phyloP scores from a whole-genome alignment of 139 green algal species.

The Volvox reticuliferus region DNA sequence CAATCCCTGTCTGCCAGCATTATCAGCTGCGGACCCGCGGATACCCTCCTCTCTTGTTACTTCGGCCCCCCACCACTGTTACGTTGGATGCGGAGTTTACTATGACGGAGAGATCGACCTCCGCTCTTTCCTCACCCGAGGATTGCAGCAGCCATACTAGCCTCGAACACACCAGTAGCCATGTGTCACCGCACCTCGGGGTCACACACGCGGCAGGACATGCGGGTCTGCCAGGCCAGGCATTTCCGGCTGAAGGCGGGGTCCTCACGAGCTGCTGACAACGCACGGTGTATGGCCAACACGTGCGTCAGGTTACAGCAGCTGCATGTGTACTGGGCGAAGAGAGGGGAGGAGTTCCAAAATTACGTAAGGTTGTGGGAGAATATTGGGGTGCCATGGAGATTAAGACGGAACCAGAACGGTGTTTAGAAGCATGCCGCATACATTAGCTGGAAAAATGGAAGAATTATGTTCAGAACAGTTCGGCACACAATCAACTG shows the following conservation, averaged over 20 bases:
- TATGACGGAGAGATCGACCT: too few species aligned
- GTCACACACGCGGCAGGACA: conserved; percentile 42
- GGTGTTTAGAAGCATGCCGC: not conserved
- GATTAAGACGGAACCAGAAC: not conserved
- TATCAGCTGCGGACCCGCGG: not conserved
- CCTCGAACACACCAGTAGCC: too few species aligned
- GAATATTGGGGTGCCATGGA: not conserved
- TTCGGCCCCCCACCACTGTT: too few species aligned
- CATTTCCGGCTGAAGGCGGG: conserved; percentile 10
- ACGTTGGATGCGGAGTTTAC: too few species aligned
- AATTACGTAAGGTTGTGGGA: not conserved
- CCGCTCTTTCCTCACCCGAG: too few species aligned
- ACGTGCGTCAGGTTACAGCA: conserved; percentile 39
- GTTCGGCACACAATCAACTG: too few species aligned
- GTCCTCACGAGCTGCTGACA: not conserved
- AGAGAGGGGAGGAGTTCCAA: not conserved
- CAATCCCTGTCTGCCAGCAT: not conserved
- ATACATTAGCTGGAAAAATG: not conserved
- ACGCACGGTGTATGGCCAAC: not conserved
- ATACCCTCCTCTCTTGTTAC: too few species aligned
- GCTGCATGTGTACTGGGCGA: conserved; percentile 30
- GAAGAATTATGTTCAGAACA: too few species aligned
- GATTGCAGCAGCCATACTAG: too few species aligned
- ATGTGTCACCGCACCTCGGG: conserved; percentile 5
- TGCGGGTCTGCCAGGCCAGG: conserved; percentile 19